Evolutionary conservation across 2,329 filamentous ascomycete species (phyloP), one percentile per base, ranked within the genome.

Genomic region (Drechslerella coelobrocha): DNA sequence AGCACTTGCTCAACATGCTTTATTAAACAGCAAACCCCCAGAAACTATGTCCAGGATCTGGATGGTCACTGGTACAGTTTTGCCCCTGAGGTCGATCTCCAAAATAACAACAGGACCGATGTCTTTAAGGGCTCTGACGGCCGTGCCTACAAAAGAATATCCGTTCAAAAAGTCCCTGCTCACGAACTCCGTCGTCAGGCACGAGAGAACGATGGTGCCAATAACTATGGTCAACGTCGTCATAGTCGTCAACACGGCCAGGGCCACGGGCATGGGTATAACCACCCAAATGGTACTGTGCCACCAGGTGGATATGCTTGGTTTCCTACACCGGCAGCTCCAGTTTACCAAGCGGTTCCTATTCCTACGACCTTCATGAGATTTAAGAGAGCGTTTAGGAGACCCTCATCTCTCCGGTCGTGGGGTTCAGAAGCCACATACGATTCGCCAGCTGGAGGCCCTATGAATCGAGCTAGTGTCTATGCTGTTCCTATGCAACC

Each of bases 71-170:
- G 60, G 45, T 71, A 71, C 21, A 55, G 45, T 14, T 41, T 39
- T 27, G 66, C 59, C 21, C 57, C 66, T n/a, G 66, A 61, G 2
- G 29, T 63, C 21, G 48, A 71, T 26, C 19, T 69, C n/a, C 43
- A 61, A 21, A 61, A 52, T 17, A 61, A 61, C 34, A 31, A 56
- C 19, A 62, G 47, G 23, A 41, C 56, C 4, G 63, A 69, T 47
- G 53, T 69, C 19, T 69, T 61, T 34, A 69, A 37, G 24, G 63
- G 63, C n/a, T 69, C 63, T 17, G 63, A 69, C n/a, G 63, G 57
- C n/a, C 51, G 63, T 29, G 57, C 57, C 0, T 69, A 69, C 45
- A 69, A 41, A 45, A 29, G 45, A 19, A 54, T 69, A 12, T 69
- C 63, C 1, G 55, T 59, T 12, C 50, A 61, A 37, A 69, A 69